A percentile compares a stretch with the other conserved stretches of the same genome.
These are phyloP conservation scores for Metschnikowia lachancei DNA, from an alignment of 805 yeast genomes.

Conservation along the genomic window DNA sequence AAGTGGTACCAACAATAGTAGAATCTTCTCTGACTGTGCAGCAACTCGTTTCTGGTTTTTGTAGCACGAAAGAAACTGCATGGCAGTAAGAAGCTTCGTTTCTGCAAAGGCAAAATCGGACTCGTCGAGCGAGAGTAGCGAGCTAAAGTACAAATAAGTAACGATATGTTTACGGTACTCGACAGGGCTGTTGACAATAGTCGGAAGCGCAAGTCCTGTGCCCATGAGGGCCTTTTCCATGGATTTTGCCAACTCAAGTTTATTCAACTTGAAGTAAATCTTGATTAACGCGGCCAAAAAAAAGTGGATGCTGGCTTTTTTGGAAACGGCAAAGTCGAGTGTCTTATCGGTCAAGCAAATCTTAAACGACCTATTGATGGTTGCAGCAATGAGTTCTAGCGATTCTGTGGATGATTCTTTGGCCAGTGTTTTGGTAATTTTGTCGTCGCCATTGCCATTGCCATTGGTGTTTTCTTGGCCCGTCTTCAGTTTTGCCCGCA, in stretches of 20 bases:
- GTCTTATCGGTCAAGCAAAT: slow-evolving; percentile 76
- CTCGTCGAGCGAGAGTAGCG: slow-evolving; percentile 63
- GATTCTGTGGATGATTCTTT: slow-evolving; percentile 13
- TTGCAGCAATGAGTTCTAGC: slow-evolving; percentile 56
- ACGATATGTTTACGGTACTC: slow-evolving; percentile 35
- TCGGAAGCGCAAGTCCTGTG: slow-evolving; percentile 52
- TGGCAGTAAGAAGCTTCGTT: slow-evolving; percentile 51
- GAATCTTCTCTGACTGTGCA: slow-evolving; percentile 41
- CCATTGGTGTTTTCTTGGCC: slow-evolving; percentile 23
- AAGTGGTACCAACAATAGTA: slow-evolving; percentile 63
- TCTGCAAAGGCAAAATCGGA: slow-evolving; percentile 55
- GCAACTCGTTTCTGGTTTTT: slow-evolving; percentile 24
- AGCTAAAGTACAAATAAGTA: slow-evolving; percentile 66
- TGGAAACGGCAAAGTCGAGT: slow-evolving; percentile 46
- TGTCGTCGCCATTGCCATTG: no score
- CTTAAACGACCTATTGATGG: slow-evolving; percentile 71
- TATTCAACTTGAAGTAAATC: slow-evolving; percentile 63
- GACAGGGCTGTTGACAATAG: slow-evolving; percentile 35
- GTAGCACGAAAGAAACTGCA: slow-evolving; percentile 31
- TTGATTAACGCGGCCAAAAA: slow-evolving; percentile 69
- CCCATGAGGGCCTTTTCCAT: slow-evolving; percentile 67
- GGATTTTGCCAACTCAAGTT: slow-evolving; percentile 70
- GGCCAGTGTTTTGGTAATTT: no score
- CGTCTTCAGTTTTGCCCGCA: slow-evolving; percentile 26
- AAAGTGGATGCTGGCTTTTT: slow-evolving; percentile 63